Conservation (phyloP, 2,329 filamentous ascomycete species). For the Penicillium sp. region DNA sequence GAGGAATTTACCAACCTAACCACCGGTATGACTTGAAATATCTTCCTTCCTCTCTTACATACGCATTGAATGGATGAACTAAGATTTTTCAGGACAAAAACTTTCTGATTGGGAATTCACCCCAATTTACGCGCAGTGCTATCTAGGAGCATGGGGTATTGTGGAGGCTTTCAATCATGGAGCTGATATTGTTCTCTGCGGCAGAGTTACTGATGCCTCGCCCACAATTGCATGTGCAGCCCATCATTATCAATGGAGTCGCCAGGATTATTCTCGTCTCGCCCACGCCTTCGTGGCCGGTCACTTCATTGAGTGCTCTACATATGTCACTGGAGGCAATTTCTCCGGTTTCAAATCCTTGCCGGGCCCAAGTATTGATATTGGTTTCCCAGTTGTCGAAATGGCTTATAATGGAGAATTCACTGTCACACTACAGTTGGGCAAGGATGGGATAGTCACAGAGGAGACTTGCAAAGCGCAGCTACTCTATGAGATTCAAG, state of each 20-base stretch:
- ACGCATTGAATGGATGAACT: no score
- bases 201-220: conserved; percentile 49
- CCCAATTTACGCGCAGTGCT: conserved; percentile 26
- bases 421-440: conserved; percentile 7
- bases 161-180: conserved; percentile 38
- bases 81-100: neutral
- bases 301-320: conserved; percentile 37
- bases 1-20: conserved; percentile 32
- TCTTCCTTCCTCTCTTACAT: no score
- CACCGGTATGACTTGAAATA: neutral
- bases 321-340: conserved; percentile 39
- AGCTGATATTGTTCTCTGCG: conserved; percentile 49
- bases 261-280: conserved; percentile 19
- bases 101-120: conserved; percentile 32
- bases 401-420: conserved; percentile 40
- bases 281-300: conserved; percentile 21
- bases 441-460: conserved; percentile 22
- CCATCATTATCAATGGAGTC: conserved; percentile 59
- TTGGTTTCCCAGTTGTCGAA: conserved; percentile 31
- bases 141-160: conserved; percentile 31
- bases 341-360: conserved; percentile 39
- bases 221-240: conserved; percentile 61
- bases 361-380: conserved; percentile 4
- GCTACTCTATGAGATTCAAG: conserved; percentile 35
- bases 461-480: conserved; percentile 23